A percentile compares a stretch with the other conserved stretches of the same genome.
Evolutionary conservation across 495 filamentous ascomycete species (phyloP).

Genomic region (Penicillium parvum): DNA sequence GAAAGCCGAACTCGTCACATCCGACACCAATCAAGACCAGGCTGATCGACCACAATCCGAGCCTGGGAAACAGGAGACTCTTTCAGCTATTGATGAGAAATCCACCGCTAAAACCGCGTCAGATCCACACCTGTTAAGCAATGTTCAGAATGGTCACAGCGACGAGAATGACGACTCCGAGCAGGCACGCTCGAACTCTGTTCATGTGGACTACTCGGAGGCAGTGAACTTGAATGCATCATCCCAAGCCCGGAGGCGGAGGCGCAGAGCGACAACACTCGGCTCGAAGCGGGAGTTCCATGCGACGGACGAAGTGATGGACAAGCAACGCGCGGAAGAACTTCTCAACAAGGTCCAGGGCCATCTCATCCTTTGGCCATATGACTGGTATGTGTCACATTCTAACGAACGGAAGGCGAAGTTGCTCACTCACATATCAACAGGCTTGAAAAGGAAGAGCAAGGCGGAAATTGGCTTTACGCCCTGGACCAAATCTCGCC

Average conservation of each 20-base stretch:
- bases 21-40: slow-evolving; percentile 6
- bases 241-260: slow-evolving; percentile 46
- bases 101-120: slow-evolving; percentile 30
- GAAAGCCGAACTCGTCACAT: slow-evolving; percentile 14
- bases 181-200: slow-evolving; percentile 30
- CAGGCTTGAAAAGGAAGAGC: slow-evolving; percentile 79
- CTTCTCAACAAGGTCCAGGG: slow-evolving; percentile 81
- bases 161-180: slow-evolving; percentile 33
- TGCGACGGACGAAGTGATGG: slow-evolving; percentile 67
- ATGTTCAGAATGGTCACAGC: slow-evolving; percentile 9
- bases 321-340: slow-evolving; percentile 69
- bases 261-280: slow-evolving; percentile 72
- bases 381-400: slow-evolving; percentile 67
- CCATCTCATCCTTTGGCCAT: slow-evolving; percentile 84
- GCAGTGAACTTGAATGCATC: slow-evolving; percentile 45
- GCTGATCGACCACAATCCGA: slow-evolving; percentile 23
- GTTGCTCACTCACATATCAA: background rate
- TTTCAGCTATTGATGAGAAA: slow-evolving; percentile 42
- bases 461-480: slow-evolving; percentile 94
- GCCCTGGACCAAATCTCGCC: slow-evolving; percentile 93
- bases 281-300: slow-evolving; percentile 68
- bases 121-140: slow-evolving; percentile 15
- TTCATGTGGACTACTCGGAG: slow-evolving; percentile 46
- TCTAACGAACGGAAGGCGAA: background rate
- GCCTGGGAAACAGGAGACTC: slow-evolving; percentile 24